Base-by-base conservation (phyloP, 352 stramenopile genomes). In the Phytophthora uliginosa region DNA sequence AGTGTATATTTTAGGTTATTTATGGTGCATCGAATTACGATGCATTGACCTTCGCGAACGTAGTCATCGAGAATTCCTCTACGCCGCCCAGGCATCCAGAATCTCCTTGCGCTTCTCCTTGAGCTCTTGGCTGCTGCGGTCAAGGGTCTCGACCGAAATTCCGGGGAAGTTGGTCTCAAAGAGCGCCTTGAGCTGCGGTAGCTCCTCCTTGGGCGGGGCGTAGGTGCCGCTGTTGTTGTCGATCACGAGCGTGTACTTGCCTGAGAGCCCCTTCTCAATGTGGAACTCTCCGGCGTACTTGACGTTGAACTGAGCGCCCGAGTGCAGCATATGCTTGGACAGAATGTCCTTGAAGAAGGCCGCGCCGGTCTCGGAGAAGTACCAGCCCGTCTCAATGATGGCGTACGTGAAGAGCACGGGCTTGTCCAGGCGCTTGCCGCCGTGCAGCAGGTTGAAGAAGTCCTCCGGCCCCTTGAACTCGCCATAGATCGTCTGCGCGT, bases 211-310 rank as follows among this genome's bases (percentile, higher is more conserved):
- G 4, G 73, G 73, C 9, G 77, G 77, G 3, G 66, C 73, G 53
- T 84, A 84, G 7, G 77, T 84, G 60, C 77, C 77, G 47, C 77
- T 84, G 59, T 84, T 81, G 66, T 84, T 84, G 73, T 84, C 77
- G 24, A 84, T 84, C 2, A 77, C 18, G 3, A 84, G 70, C 52
- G 73, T 84, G 66, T 64, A 69, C 22, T 71, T 73, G 7, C 73
- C 77, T 7, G 72, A 75, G 40, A 63, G 66, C 0, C 38, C 55
- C 58, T 79, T 70, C 17, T 79, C 63, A 53, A 84, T 73, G 63
- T 68, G 70, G 57, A 84, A 84, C 48, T 84, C 77, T 7, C 77
- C 77, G 0, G 77, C 73, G 26, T 76, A 83, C 50, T 76, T 83
- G 59, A 84, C 77, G 1, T 63, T 72, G 52, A 79, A 80, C 10